These are phyloP conservation scores for Blastobotrys raffinosifermentans DNA, from an alignment of 1,139 yeast genomes.

Conservation along the genomic window DNA sequence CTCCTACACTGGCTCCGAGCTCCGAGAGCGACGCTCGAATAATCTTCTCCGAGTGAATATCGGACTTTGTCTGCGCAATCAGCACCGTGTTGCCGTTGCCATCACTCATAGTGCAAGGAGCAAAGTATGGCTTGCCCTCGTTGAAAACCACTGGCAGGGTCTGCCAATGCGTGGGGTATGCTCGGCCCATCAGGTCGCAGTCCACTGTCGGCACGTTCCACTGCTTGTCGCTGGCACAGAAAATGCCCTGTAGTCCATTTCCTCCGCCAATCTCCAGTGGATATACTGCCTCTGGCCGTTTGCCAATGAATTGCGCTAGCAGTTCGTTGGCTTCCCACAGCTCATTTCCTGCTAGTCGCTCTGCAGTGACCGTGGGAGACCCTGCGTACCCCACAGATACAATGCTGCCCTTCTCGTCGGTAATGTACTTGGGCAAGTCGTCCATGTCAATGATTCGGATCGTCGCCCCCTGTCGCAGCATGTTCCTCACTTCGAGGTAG, in stretches of 20 bases:
- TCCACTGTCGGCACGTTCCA: constrained; percentile 36
- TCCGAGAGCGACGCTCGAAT: constrained; percentile 20
- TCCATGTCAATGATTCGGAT: constrained; percentile 35
- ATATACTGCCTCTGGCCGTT: constrained; percentile 31
- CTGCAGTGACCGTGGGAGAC: constrained; percentile 43
- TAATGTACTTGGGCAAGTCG: constrained; percentile 26
- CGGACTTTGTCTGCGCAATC: constrained; percentile 34
- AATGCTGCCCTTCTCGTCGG: constrained; percentile 31
- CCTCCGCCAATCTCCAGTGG: constrained; percentile 44
- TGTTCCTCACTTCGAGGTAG: constrained; percentile 34
- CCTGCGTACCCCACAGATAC: constrained; percentile 41
- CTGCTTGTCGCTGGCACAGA: constrained; percentile 20
- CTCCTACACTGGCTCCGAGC: constrained; percentile 30
- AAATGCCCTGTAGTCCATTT: constrained; percentile 39
- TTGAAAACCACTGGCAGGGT: constrained; percentile 33
- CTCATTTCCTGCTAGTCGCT: constrained; percentile 39
- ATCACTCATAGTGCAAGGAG: constrained; percentile 39
- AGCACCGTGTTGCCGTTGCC: constrained; percentile 42
- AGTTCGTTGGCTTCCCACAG: constrained; percentile 33
- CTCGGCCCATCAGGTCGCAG: constrained; percentile 44
- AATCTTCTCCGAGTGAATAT: constrained; percentile 35
- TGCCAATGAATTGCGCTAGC: constrained; percentile 28
- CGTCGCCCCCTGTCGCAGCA: constrained; percentile 33
- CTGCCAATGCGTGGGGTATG: constrained; percentile 42
- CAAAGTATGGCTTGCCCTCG: constrained; percentile 27